Evolutionary conservation across 1,139 yeast species (phyloP), one percentile per base, ranked within the genome.

Genomic region (Yamadazyma dushanensis): DNA sequence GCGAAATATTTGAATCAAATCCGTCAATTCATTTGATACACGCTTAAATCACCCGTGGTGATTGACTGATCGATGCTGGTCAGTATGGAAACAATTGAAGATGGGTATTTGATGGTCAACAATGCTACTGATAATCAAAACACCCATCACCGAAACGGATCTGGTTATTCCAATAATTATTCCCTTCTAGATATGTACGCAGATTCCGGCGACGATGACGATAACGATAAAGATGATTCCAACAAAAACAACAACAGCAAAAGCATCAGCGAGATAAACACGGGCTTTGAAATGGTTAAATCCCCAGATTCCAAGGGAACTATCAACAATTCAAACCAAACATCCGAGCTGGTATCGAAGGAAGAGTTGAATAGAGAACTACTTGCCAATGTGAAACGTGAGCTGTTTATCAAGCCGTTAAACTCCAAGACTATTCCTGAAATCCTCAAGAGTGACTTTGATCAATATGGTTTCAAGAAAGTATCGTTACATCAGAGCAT

Each of bases 401-500:
- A 35, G 9, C 37, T 36, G 32, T 51, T 37, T 32, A 39, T 53
- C 4, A 42, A 40, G 22, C 43, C 49, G 5, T 36, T 54, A 1
- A 39, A 43, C 10, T 8, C 29, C 15, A 32, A 34, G 7, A 32
- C 45, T 4, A 41, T 49, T 16, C 32, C 35, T 10, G 40, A 46
- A n/a, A 38, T 63, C 5, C 37, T 61, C n/a, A 35, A 41, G 10
- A 57, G 76, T 8, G 68, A 70, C 24, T 69, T 78, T 37, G 97
- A 90, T 56, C 62, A 90, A 32, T 90, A 90, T 53, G 97, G 97
- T 2, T 90, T 90, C 62, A 80, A 78, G 47, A 89, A 87, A 54
- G 72, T 70, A 19, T 73, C 78, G 11, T 61, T 66, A 28, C 76
- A 58, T 32, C 59, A 58, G 39, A 51, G 62, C 43, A 66, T 81